These are phyloP conservation scores for Xylaria acuta DNA, from an alignment of 495 filamentous ascomycete genomes.

Conservation along the genomic window DNA sequence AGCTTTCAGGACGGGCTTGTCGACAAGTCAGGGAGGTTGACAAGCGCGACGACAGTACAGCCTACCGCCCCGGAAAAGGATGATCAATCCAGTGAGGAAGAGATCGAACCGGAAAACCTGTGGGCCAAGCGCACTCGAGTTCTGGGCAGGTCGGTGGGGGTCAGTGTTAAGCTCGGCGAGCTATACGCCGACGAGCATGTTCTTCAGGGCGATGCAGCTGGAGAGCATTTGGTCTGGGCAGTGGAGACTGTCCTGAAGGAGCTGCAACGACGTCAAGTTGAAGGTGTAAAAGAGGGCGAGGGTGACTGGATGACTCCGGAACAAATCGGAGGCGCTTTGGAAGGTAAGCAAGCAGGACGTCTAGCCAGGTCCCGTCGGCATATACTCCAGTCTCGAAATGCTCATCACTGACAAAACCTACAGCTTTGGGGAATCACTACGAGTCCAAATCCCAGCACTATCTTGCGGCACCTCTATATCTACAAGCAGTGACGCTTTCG, in stretches of 20 bases:
- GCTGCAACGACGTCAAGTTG: constrained; percentile 64
- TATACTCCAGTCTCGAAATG: constrained; percentile 23
- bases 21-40: constrained; percentile 36
- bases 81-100: constrained; percentile 39
- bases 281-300: constrained; percentile 67
- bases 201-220: constrained; percentile 67
- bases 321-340: constrained; percentile 74
- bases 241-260: constrained; percentile 83
- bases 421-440: constrained; percentile 77
- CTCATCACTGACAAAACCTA: constrained; percentile 20
- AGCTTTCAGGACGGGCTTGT: constrained; percentile 57
- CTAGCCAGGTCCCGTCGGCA: constrained; percentile 1
- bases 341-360: constrained; percentile 54
- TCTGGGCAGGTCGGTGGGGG: constrained; percentile 72
- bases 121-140: constrained; percentile 72
- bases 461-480: constrained; percentile 84
- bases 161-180: constrained; percentile 81
- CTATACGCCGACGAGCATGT: constrained; percentile 71
- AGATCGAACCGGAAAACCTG: constrained; percentile 42
- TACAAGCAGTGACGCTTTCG: constrained; percentile 81
- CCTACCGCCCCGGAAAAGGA: constrained; percentile 32
- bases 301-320: constrained; percentile 76
- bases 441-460: constrained; percentile 70
- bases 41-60: constrained; percentile 23
- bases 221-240: constrained; percentile 77